These are phyloP conservation scores for Tetracladium setigerum DNA, from an alignment of 495 filamentous ascomycete species.

Conservation along the genomic window DNA sequence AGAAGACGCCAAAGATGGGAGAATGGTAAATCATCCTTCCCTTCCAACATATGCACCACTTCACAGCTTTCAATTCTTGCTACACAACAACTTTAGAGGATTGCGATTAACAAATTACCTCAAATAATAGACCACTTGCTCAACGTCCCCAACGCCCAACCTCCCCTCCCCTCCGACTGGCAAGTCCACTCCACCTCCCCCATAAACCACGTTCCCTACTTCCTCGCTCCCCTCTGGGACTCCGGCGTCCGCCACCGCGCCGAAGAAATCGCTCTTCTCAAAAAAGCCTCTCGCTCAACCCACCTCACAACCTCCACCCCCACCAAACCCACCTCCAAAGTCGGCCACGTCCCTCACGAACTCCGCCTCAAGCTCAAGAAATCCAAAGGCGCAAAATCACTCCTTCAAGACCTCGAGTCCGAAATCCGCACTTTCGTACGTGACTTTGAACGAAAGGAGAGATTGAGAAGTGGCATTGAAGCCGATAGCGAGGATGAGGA, in stretches of 20 bases:
- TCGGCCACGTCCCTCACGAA: constrained; percentile 50
- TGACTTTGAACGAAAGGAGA: constrained; percentile 34
- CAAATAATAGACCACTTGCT: constrained; percentile 66
- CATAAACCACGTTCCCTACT: constrained; percentile 75
- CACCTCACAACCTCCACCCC: too few species aligned
- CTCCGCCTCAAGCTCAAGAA: constrained; percentile 61
- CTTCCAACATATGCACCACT: not conserved
- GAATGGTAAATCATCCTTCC: constrained; percentile 56
- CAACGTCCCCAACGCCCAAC: constrained; percentile 76
- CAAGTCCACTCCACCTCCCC: constrained; percentile 69
- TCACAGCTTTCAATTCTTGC: too few species aligned
- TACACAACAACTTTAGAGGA: not conserved
- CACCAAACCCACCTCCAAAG: not conserved
- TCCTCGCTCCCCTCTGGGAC: constrained; percentile 84
- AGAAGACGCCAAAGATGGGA: constrained; percentile 86
- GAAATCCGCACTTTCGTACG: constrained; percentile 54
- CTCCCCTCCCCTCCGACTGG: constrained; percentile 78
- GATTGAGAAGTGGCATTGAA: constrained; percentile 34
- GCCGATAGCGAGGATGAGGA: constrained; percentile 71
- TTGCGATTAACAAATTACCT: constrained; percentile 1
- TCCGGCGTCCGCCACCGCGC: constrained; percentile 46
- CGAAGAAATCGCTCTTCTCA: constrained; percentile 28
- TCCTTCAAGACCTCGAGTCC: constrained; percentile 59
- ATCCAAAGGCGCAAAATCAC: constrained; percentile 55
- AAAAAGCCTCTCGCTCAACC: constrained; percentile 24